Evolutionary conservation across 78 protist genomes (phyloP), one percentile per base, ranked within the genome.

Genomic region (Dictyostelium purpureum): DNA sequence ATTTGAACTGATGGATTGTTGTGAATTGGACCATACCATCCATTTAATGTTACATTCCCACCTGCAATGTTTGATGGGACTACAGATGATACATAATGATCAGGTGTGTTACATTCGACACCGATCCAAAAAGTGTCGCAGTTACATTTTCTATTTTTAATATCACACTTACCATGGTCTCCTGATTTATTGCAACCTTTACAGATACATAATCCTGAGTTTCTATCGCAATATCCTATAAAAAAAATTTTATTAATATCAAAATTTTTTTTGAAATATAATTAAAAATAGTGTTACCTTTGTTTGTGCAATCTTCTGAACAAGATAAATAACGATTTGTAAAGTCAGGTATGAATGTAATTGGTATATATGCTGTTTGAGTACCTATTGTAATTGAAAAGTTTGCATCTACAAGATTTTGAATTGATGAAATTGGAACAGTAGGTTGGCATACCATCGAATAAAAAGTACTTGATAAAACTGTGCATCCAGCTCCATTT

Each of bases 211-310:
- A 16, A 9, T 16, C 71, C 71, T 2, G 71, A 63, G 6, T 63
- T 63, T 63, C 71, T 63, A 63, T 63, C 71, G 18, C 71, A 63
- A 33, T 16, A 33, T 14, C 71, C n/a, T n/a, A n/a, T n/a, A n/a
- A n/a, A n/a, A n/a, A n/a, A n/a, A n/a, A n/a, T n/a, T n/a, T n/a
- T n/a, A n/a, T n/a, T n/a, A n/a, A n/a, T n/a, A n/a, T n/a, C n/a
- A n/a, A n/a, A n/a, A n/a, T n/a, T n/a, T n/a, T n/a, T n/a, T n/a
- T n/a, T n/a, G n/a, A n/a, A n/a, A n/a, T n/a, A n/a, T n/a, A n/a
- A n/a, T n/a, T n/a, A n/a, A n/a, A n/a, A n/a, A n/a, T n/a, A n/a
- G n/a, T n/a, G n/a, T n/a, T n/a, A n/a, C n/a, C 71, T 63, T 63
- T 63, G 33, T 43, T 43, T 14, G 43, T 31, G 33, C 71, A 63